Percentiles rank a stretch among this genome's conserved stretches.
Conservation (phyloP, 1,139 yeast genomes). For the Eremothecium coryli region DNA sequence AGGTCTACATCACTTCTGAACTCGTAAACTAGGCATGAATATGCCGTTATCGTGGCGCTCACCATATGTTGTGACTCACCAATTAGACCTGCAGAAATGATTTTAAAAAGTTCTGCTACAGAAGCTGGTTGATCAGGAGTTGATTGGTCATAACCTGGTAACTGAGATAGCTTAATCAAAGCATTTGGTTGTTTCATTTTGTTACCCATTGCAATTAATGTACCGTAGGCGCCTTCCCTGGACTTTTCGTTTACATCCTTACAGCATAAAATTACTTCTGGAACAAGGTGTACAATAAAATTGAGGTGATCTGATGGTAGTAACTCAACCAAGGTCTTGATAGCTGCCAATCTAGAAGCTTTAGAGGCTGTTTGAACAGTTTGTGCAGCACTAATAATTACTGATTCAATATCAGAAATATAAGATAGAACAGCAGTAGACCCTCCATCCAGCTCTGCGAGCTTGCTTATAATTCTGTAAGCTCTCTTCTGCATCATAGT, state of each 20-base stretch:
- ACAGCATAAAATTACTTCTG: constrained; percentile 86
- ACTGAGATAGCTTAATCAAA: constrained; percentile 50
- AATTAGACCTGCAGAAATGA: constrained; percentile 93
- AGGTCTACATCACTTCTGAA: constrained; percentile 56
- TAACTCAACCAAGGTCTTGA: constrained; percentile 49
- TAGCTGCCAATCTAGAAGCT: constrained; percentile 67
- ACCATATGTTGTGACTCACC: constrained; percentile 93
- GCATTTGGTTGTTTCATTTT: constrained; percentile 56
- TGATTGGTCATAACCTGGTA: constrained; percentile 58
- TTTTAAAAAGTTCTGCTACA: constrained; percentile 75
- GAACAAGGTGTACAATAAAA: constrained; percentile 72
- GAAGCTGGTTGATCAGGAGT: constrained; percentile 52
- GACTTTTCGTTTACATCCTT: constrained; percentile 91
- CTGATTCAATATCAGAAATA: constrained; percentile 49
- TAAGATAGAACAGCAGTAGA: constrained; percentile 41
- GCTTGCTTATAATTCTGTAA: constrained; percentile 65
- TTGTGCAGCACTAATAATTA: constrained; percentile 50
- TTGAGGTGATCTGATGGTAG: constrained; percentile 56
- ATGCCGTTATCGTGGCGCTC: constrained; percentile 87
- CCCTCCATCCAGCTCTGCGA: constrained; percentile 66
- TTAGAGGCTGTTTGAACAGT: constrained; percentile 66
- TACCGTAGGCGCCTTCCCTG: constrained; percentile 68
- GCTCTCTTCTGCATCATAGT: constrained; percentile 82
- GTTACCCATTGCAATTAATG: constrained; percentile 72
- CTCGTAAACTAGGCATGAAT: constrained; percentile 80